Evolutionary conservation across 2,329 filamentous ascomycete genomes (phyloP).

Genomic region (Akanthomyces lecanii): DNA sequence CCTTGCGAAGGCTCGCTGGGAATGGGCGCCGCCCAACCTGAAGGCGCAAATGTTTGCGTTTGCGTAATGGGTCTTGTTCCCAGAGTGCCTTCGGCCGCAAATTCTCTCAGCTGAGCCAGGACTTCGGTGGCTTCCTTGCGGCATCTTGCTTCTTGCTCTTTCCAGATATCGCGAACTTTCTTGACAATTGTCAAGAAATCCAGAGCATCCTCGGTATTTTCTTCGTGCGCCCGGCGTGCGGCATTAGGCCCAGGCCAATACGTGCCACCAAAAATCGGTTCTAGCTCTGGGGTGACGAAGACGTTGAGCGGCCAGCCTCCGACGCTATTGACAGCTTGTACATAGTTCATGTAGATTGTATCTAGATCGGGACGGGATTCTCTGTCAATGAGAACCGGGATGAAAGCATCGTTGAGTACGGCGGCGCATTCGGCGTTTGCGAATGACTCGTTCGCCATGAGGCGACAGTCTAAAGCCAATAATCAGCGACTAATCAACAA

Average conservation of each 20-base stretch:
- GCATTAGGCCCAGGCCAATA: conserved; percentile 86
- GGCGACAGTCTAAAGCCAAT: conserved; percentile 62
- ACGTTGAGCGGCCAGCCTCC: conserved; percentile 95
- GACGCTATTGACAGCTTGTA: conserved; percentile 83
- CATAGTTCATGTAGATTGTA: conserved; percentile 96
- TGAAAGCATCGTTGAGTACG: conserved; percentile 80
- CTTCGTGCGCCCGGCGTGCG: conserved; percentile 32
- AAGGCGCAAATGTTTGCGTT: conserved; percentile 27
- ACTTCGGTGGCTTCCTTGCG: conserved; percentile 80
- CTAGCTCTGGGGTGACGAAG: conserved; percentile 89
- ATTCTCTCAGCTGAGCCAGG: conserved; percentile 73
- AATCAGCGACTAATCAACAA: background rate
- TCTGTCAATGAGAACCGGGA: conserved; percentile 88
- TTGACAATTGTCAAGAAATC: conserved; percentile 78
- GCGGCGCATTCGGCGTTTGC: conserved; percentile 74
- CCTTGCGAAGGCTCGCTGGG: conserved; percentile 24
- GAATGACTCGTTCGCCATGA: conserved; percentile 92
- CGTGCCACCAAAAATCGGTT: conserved; percentile 92
- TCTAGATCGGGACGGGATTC: conserved; percentile 94
- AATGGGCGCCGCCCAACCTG: conserved; percentile 30
- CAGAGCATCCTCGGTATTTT: conserved; percentile 54
- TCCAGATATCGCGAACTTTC: conserved; percentile 74
- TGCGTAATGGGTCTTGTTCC: conserved; percentile 37
- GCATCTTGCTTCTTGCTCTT: conserved; percentile 77
- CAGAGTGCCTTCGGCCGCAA: conserved; percentile 81